phyloP scores from a whole-genome alignment of 108 stramenopile genomes.

The Nannochloropsis salina region DNA sequence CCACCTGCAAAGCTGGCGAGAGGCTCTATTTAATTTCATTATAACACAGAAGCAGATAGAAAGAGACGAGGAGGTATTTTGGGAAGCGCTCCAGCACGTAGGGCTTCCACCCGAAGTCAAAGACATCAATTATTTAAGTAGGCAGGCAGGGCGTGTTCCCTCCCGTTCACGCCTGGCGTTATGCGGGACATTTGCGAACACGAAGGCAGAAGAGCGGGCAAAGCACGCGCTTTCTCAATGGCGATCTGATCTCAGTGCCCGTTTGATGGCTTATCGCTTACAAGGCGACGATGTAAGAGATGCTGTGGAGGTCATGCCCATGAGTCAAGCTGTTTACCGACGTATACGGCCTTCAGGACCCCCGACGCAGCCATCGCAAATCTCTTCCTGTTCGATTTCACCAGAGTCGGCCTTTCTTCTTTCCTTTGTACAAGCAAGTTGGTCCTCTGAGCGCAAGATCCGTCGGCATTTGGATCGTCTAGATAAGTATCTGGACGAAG shows the following conservation, averaged over 20 bases:
- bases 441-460: constrained; percentile 9
- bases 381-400: neutral
- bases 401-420: neutral
- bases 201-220: neutral
- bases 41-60: neutral
- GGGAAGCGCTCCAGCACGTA: neutral
- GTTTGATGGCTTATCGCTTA: neutral
- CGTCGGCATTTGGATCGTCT: neutral
- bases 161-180: neutral
- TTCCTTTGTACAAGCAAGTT: neutral
- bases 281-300: neutral
- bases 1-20: neutral
- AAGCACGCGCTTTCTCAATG: neutral
- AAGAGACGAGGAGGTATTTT: neutral
- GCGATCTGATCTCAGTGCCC: neutral
- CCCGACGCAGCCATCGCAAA: neutral
- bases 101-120: neutral
- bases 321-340: constrained; percentile 2
- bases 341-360: neutral
- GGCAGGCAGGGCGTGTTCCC: neutral
- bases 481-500: neutral
- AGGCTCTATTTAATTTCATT: neutral
- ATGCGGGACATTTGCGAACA: constrained; percentile 1
- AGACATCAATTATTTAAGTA: neutral
- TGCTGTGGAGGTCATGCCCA: constrained; percentile 6